Evolutionary conservation across 2,329 filamentous ascomycete species (phyloP), one percentile per base, ranked within the genome.

Genomic region (Epichloe hybrida): DNA sequence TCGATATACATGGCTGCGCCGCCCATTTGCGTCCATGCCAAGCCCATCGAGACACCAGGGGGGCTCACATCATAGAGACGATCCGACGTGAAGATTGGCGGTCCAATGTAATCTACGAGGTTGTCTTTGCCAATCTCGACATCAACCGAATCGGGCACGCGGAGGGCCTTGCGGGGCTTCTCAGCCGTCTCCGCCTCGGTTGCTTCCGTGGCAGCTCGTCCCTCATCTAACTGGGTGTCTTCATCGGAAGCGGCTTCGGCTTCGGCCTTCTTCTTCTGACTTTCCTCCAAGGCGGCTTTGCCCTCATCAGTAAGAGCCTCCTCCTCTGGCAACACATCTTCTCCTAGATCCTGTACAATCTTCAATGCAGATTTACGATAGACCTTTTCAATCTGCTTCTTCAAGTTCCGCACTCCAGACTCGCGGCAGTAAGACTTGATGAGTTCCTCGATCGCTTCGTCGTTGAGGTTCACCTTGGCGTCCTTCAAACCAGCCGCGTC

Each of bases 321-420:
- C 21, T 86, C 81, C 64, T 96, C 90, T 3, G 86, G 78, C 2
- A 95, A 69, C 1, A 76, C 86, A 5, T 88, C 84, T 62, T 96
- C 90, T 47, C 91, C 91, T 13, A 97, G 76, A 55, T 97, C 90
- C 64, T 91, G 86, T 12, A 98, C 91, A 57, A 98, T 98, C 71
- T 96, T 97, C 55, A 98, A 75, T 0, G 93, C 94, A 13, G 91
- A 89, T 69, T 98, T 98, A 52, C 93, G 83, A 70, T 96, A 98
- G 3, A 98, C 88, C 73, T 98, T 98, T 67, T 98, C 93, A 55
- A 98, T 98, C 67, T 97, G 91, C 74, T 98, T 97, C 79, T 98
- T 98, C 54, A 98, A 72, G 64, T 98, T 98, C 57, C 93, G 84
- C 8, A 98, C 94, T 60, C 93, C 93, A 42, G 89, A 95, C 69